Evolutionary conservation across 352 stramenopile genomes (phyloP), one percentile per base, ranked within the genome.

Genomic region (Pythium sp.): DNA sequence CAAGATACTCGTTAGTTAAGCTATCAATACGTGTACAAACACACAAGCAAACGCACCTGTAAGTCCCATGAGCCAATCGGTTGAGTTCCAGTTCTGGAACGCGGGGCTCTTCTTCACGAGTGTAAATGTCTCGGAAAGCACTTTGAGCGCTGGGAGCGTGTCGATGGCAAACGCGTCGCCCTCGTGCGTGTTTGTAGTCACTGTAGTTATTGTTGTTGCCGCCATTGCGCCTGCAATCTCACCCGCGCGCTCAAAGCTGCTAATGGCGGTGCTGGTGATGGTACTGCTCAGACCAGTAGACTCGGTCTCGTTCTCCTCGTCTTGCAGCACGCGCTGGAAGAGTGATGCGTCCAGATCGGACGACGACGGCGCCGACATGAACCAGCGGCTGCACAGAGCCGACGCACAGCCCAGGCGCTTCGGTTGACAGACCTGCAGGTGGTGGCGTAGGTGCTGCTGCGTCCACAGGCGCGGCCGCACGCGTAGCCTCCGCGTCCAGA

Each of bases 1-100:
- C 15, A 12, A 24, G 5, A 22, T 24, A 24, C 12, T n/a, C 18
- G 57, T 9, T 61, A 51, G 38, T 7, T 53, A 20, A 8, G 1
- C 36, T 11, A 28, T 4, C 20, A n/a, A 15, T 43, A 26, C 47
- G 5, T n/a, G 26, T 38, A 15, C 20, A 24, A 12, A 14, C 2
- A 51, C 34, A 47, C 20, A 51, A 11, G 2, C 14, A 36, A n/a
- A 46, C 61, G 5, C 46, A 81, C 72, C 71, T 26, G 84, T 92
- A 24, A 95, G 80, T 1, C 83, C 86, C 61, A 95, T 76, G 64
- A 95, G 80, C 87, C 87, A 95, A 60, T 95, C 87, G 18, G 82
- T 79, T 2, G 85, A 78, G 64, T 76, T 93, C 85, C 83, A 93
- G 68, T 81, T 89, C 60, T 78, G 76, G 53, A 94, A 73, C 32